phyloP scores from a whole-genome alignment of 176 grass and related monocot genomes.

The Bromus sterilis region DNA sequence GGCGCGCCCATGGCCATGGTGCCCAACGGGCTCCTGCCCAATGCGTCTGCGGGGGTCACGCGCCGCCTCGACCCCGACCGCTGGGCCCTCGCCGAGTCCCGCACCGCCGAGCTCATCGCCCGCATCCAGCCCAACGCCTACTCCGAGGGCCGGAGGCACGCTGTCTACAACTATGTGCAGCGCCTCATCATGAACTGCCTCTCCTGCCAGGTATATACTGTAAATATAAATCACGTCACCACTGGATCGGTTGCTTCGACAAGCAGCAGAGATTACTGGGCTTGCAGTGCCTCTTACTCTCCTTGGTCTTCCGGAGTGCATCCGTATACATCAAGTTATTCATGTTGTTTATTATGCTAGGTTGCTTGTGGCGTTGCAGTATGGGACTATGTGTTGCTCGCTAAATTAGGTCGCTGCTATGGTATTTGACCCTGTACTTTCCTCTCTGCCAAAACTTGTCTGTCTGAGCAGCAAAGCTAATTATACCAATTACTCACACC shows the following conservation, averaged over 20 bases:
- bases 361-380: background rate
- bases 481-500: background rate
- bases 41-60: conserved; percentile 39
- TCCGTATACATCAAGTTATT: background rate
- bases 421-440: background rate
- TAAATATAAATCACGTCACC: background rate
- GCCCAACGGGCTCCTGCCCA: conserved; percentile 74
- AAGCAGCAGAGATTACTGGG: background rate
- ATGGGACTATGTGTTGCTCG: background rate
- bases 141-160: conserved; percentile 57
- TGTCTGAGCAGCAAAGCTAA: background rate
- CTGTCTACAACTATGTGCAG: conserved; percentile 62
- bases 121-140: conserved; percentile 69
- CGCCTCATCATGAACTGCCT: conserved; percentile 73
- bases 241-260: background rate
- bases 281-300: background rate
- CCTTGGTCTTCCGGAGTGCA: background rate
- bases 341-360: background rate
- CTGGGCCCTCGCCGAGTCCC: conserved; percentile 51
- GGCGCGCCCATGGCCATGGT: conserved; percentile 31
- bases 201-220: conserved; percentile 68
- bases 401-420: background rate
- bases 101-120: conserved; percentile 61
- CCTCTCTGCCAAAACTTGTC: background rate
- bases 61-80: conserved; percentile 51